Percentiles rank a stretch among this genome's conserved stretches.
phyloP scores from a whole-genome alignment of 805 yeast species.

The Yamadazyma takamatsuzukensis region DNA sequence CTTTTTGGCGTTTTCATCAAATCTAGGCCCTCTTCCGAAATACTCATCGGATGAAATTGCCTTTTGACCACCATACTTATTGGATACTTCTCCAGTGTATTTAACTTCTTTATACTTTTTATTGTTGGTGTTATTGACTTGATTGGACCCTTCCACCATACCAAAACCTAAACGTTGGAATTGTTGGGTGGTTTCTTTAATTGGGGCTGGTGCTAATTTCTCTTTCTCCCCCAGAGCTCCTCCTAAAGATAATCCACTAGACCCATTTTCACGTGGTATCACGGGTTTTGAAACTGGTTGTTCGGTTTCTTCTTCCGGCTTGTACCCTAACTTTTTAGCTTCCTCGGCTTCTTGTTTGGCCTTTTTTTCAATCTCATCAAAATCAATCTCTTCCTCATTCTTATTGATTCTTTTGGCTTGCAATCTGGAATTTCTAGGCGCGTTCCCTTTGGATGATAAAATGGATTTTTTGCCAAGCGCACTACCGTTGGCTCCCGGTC shows the following conservation, averaged over 20 bases:
- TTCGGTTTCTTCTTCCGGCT: conserved; percentile 23
- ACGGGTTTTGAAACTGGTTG: background rate
- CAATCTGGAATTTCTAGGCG: conserved; percentile 52
- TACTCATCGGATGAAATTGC: conserved; percentile 94
- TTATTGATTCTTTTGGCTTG: conserved; percentile 50
- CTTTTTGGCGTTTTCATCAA: conserved; percentile 69
- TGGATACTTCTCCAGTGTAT: conserved; percentile 71
- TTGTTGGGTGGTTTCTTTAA: conserved; percentile 56
- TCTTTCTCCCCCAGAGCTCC: conserved; percentile 8
- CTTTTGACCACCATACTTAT: conserved; percentile 83
- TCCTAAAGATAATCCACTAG: conserved; percentile 5
- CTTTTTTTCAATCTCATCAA: conserved; percentile 63
- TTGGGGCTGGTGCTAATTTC: conserved; percentile 20
- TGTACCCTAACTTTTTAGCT: conserved; percentile 51
- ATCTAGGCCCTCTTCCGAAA: conserved; percentile 80
- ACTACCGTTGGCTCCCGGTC: conserved; percentile 15
- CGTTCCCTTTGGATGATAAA: conserved; percentile 50
- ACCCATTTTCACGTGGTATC: background rate
- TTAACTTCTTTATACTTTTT: conserved; percentile 51
- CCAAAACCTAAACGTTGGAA: conserved; percentile 89
- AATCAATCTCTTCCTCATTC: conserved; percentile 50
- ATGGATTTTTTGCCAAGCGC: conserved; percentile 27
- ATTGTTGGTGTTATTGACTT: conserved; percentile 21
- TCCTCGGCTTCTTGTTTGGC: conserved; percentile 83
- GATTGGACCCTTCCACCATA: conserved; percentile 66